These are phyloP conservation scores for Scutellaria baicalensis DNA, from an alignment of 257 asterid genomes.

Conservation along the genomic window DNA sequence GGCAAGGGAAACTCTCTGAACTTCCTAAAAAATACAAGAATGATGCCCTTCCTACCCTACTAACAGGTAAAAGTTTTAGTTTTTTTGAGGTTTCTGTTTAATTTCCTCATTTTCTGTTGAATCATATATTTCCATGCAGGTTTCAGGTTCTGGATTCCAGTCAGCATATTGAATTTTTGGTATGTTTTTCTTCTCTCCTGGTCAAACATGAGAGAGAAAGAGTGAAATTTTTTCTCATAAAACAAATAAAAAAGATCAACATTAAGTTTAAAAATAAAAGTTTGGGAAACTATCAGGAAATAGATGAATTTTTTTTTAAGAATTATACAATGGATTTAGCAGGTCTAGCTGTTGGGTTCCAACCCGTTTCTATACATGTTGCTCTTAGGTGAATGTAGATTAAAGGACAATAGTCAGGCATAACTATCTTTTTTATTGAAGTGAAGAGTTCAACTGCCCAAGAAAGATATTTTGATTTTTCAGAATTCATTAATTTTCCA, in stretches of 20 bases:
- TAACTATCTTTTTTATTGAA: background rate
- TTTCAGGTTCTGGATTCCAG: slow-evolving; percentile 94
- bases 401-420: background rate
- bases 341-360: background rate
- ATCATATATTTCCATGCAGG: slow-evolving; percentile 41
- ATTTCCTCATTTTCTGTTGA: background rate
- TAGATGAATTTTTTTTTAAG: background rate
- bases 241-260: background rate
- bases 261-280: background rate
- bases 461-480: background rate
- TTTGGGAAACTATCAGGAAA: background rate
- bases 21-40: slow-evolving; percentile 84
- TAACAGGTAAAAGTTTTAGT: slow-evolving; percentile 45
- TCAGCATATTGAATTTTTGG: slow-evolving; percentile 88
- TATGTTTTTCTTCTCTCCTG: slow-evolving; percentile 27
- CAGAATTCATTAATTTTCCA: background rate
- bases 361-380: background rate
- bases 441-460: background rate
- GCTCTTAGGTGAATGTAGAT: background rate
- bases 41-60: slow-evolving; percentile 80
- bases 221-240: background rate
- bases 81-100: background rate
- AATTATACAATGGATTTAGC: background rate
- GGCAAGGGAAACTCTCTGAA: slow-evolving; percentile 81
- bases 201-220: background rate